Evolutionary conservation across 2,329 filamentous ascomycete genomes (phyloP), one percentile per base, ranked within the genome.

Genomic region (Penicillium palitans): DNA sequence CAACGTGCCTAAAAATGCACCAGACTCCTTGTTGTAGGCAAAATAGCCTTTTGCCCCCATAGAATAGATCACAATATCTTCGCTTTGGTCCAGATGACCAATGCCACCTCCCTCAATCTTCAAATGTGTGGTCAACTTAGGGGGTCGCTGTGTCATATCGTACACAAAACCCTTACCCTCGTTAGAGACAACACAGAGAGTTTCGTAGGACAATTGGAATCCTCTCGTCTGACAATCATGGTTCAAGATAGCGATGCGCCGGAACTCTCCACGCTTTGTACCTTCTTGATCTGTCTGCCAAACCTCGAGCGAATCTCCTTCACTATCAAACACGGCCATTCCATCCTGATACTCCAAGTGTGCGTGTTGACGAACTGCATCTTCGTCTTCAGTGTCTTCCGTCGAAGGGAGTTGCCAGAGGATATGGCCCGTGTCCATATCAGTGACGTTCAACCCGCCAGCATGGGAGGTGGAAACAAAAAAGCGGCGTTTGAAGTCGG

Each of bases 311-410:
- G 75, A 72, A 64, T 80, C 74, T 3, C 77, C 77, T 42, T 76
- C 73, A 0, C 77, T 70, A 62, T 81, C 79, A 65, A 76, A 81
- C 3, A 78, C 77, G 2, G 74, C 77, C 49, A 74, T 77, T 12
- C 78, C 79, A 65, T 79, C 74, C 56, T 80, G 72, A 54, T 81
- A 81, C 53, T 81, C 79, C 12, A 81, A 65, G 66, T 80, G 79
- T 1, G 79, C 79, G 55, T 76, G 79, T 5, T 74, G 72, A 13
- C 77, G 71, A 33, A 80, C 78, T 0, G 70, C 68, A 12, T 73
- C 59, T 24, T 62, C 55, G 12, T 68, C 19, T 21, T 21, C 66
- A 21, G 42, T 61, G 52, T 70, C 64, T 24, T 64, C 56, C 37
- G 65, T 64, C 2, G 71, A 69, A 25, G 71, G 71, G 2, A 73